Percentiles rank a stretch among this genome's conserved stretches.
These are phyloP conservation scores for Penicillium sclerotigenum DNA, from an alignment of 2,329 filamentous ascomycete species.

Conservation along the genomic window DNA sequence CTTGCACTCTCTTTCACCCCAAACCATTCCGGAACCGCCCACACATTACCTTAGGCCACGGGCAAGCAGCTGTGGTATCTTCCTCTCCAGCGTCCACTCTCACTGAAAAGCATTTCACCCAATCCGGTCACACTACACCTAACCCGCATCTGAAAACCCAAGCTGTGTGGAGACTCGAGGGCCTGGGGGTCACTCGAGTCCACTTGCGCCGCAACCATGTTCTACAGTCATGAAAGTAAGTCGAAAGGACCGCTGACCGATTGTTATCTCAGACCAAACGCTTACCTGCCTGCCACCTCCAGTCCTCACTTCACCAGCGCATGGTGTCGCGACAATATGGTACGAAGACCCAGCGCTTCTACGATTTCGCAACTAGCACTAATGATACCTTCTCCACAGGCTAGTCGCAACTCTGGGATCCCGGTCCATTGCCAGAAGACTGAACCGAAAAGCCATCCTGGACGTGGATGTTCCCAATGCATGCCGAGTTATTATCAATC, in stretches of 20 bases:
- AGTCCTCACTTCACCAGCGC: conserved; percentile 79
- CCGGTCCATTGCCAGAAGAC: conserved; percentile 65
- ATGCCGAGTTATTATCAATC: conserved; percentile 81
- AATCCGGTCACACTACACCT: neutral
- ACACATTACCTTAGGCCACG: neutral
- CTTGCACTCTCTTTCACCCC: neutral
- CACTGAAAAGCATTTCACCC: neutral
- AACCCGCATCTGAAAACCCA: neutral
- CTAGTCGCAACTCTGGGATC: conserved; percentile 83
- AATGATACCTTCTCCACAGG: conserved; percentile 51
- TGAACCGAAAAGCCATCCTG: conserved; percentile 82
- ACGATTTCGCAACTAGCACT: conserved; percentile 20
- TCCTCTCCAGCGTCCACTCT: neutral
- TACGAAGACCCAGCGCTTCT: conserved; percentile 42
- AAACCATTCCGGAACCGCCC: neutral
- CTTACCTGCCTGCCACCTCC: conserved; percentile 21
- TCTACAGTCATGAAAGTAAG: conserved; percentile 92
- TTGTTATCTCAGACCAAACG: neutral
- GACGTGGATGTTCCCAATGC: conserved; percentile 83
- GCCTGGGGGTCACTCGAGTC: neutral
- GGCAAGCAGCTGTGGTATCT: neutral
- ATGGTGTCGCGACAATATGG: conserved; percentile 95
- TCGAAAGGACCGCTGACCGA: neutral
- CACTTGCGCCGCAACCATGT: conserved; percentile 57
- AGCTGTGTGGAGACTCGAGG: neutral